Base-by-base conservation (phyloP, 352 stramenopile genomes). In the Globisporangium nunn region DNA sequence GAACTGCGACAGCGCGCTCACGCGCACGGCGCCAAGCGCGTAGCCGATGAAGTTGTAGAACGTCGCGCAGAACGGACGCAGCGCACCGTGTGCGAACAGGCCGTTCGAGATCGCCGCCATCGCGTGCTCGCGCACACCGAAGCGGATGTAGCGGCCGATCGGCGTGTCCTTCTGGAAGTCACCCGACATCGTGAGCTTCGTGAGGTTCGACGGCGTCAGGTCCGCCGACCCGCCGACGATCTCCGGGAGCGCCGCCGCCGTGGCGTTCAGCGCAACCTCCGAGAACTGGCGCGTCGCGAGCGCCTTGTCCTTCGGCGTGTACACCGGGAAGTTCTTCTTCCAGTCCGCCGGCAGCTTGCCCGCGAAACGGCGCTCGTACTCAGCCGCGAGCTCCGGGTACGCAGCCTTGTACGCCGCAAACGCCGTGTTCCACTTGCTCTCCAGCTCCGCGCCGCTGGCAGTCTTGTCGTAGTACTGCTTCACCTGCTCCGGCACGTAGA, bases 1-100 rank as follows among this genome's bases (percentile, higher is more conserved):
- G 61, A 98, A 95, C 30, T 80, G 85, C n/a, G 85, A 97, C 45
- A 99, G 78, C 41, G 96, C 96, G 54, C 87, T 95, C 41, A 98
- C 70, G 62, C 97, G 91, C 62, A 99, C 94, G 30, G 91, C 85
- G 58, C 97, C 97, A 44, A 98, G 67, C 18, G 91, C 95, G 71
- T 99, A 99, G 55, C 96, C 96, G 64, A 98, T 97, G 81, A 99
- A 99, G 80, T 98, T 98, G 70, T 99, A 96, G 79, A 99, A 99
- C 41, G 97, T 99, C 48, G 97, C 97, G 76, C 96, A 98, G 81
- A 98, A 99, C 46, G 97, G 97, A 78, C 90, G 90, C 49, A 98
- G 76, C 49, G 90, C 95, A 56, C 97, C 97, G 75, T 99, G 98
- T 10, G 97, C 95, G 74, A 97, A 98, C 54, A 99, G 82, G 67